Evolutionary conservation across 129 eudicot genomes (phyloP).

Genomic region (Chrysanthemum makinoi): DNA sequence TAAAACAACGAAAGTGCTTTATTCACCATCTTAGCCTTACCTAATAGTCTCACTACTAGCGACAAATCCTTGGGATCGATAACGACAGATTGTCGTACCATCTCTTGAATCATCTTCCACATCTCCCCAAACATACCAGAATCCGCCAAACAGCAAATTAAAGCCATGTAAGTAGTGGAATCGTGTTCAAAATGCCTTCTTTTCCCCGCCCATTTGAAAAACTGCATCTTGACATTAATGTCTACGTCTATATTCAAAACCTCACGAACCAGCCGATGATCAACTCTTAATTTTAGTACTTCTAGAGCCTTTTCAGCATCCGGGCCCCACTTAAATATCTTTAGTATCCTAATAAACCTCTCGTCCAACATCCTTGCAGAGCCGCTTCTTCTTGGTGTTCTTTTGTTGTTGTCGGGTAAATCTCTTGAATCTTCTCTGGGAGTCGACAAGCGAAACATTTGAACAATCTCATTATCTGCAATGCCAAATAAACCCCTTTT

Average conservation of each 20-base stretch:
- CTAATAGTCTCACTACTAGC: conserved; percentile 63
- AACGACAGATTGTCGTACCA: conserved; percentile 54
- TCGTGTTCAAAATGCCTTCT: conserved; percentile 78
- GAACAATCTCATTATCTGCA: conserved; percentile 81
- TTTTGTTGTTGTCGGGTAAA: conserved; percentile 23
- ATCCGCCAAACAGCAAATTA: conserved; percentile 66
- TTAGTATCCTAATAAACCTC: conserved; percentile 79
- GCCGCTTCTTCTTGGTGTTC: conserved; percentile 27
- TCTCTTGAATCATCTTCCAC: conserved; percentile 86
- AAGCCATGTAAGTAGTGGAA: conserved; percentile 69
- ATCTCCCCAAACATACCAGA: conserved; percentile 62
- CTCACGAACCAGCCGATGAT: conserved; percentile 79
- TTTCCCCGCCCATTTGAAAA: conserved; percentile 91
- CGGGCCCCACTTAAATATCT: conserved; percentile 96
- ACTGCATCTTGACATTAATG: conserved; percentile 67
- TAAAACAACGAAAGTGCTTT: conserved; percentile 81
- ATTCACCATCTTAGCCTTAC: conserved; percentile 77
- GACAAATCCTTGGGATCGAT: conserved; percentile 66
- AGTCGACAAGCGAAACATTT: conserved; percentile 63
- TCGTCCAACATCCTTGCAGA: conserved; percentile 60
- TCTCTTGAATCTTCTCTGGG: conserved; percentile 46
- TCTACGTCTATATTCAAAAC: conserved; percentile 72
- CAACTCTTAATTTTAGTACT: conserved; percentile 72
- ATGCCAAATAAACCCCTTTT: conserved; percentile 18
- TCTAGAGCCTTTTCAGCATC: conserved; percentile 97